Conservation (phyloP, 2,329 filamentous ascomycete species). For the Pezicula radicicola region DNA sequence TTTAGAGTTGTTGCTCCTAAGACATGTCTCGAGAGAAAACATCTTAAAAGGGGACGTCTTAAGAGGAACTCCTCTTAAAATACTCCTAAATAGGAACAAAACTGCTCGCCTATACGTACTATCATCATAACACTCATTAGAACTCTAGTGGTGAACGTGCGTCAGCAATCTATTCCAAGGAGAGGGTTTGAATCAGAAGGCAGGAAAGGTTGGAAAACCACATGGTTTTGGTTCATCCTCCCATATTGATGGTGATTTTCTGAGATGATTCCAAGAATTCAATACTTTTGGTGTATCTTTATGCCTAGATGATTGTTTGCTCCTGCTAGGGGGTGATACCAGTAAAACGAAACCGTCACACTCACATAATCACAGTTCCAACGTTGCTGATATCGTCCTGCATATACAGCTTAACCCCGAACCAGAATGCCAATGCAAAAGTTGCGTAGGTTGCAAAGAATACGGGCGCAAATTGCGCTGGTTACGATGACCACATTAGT, state of each 20-base stretch:
- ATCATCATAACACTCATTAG: slow-evolving; percentile 44
- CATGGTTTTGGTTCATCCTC: too few relatives aligned
- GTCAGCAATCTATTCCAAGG: neutral
- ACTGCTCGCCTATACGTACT: too few relatives aligned
- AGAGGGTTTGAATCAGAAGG: neutral
- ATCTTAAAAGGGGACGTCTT: too few relatives aligned
- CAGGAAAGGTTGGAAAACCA: too few relatives aligned
- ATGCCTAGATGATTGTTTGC: neutral
- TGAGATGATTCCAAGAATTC: too few relatives aligned
- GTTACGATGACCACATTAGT: slow-evolving; percentile 28
- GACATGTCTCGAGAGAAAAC: too few relatives aligned
- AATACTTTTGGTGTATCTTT: neutral
- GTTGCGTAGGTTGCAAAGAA: slow-evolving; percentile 26
- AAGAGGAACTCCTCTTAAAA: too few relatives aligned
- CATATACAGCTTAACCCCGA: slow-evolving; percentile 49
- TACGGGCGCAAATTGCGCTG: slow-evolving; percentile 12
- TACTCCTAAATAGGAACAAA: too few relatives aligned
- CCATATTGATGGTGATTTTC: too few relatives aligned
- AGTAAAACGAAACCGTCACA: slow-evolving; percentile 20
- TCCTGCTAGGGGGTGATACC: neutral
- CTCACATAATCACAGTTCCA: slow-evolving; percentile 48
- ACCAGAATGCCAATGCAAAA: slow-evolving; percentile 62
- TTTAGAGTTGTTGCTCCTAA: too few relatives aligned
- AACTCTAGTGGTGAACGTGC: slow-evolving; percentile 1
- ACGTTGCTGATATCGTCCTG: slow-evolving; percentile 45